A percentile compares a stretch with the other conserved stretches of the same genome.
Conservation (phyloP, 495 filamentous ascomycete genomes). For the Xylaria venustula region DNA sequence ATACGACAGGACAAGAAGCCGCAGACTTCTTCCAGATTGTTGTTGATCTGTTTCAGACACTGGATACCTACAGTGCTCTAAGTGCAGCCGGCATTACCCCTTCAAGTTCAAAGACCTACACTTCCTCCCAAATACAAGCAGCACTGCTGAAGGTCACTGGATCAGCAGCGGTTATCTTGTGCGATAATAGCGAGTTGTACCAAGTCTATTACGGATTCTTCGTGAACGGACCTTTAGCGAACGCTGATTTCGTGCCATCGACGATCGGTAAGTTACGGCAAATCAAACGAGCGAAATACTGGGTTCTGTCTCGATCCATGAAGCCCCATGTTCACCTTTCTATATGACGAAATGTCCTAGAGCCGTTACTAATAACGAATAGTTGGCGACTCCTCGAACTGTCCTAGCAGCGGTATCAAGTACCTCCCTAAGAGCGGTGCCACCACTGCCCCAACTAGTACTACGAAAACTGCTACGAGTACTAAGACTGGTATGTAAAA, state of each 20-base stretch:
- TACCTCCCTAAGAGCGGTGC: constrained; percentile 29
- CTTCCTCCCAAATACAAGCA: constrained; percentile 55
- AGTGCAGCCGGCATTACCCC: constrained; percentile 62
- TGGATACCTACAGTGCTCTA: constrained; percentile 53
- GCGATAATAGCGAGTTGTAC: constrained; percentile 58
- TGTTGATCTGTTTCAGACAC: constrained; percentile 55
- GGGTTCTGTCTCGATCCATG: no score
- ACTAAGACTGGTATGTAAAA: constrained; percentile 7
- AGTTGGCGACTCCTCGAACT: constrained; percentile 59
- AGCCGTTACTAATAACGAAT: neutral
- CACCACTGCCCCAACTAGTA: neutral
- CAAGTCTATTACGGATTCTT: constrained; percentile 81
- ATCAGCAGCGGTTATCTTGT: constrained; percentile 61
- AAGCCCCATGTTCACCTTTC: no score
- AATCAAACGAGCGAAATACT: no score
- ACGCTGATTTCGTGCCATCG: constrained; percentile 62
- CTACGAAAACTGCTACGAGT: neutral
- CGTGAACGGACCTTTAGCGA: constrained; percentile 66
- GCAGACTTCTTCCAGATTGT: constrained; percentile 55
- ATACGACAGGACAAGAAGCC: constrained; percentile 54
- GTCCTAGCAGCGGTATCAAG: constrained; percentile 26
- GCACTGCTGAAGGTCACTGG: constrained; percentile 54
- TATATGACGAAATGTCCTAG: no score
- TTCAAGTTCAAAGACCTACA: constrained; percentile 58
- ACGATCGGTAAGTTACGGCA: constrained; percentile 21